Evolutionary conservation across 2,329 filamentous ascomycete species (phyloP).

Genomic region (Bipolaris zeicola): DNA sequence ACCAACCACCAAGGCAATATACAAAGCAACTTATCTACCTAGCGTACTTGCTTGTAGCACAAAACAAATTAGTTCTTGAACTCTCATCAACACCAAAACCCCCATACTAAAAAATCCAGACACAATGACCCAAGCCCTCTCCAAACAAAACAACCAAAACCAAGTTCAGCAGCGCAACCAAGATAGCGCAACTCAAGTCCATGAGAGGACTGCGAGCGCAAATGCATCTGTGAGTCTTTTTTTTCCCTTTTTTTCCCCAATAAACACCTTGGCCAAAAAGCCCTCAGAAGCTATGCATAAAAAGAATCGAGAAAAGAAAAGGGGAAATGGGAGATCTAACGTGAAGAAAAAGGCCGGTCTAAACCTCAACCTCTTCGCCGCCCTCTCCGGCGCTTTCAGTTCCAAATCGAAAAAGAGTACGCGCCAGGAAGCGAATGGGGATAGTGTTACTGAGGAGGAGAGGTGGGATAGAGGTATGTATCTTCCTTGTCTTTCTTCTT

Average conservation of each 20-base stretch:
- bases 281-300: too few species aligned
- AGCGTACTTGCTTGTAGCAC: too few species aligned
- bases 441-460: conserved; percentile 28
- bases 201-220: conserved; percentile 40
- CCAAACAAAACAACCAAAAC: conserved; percentile 22
- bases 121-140: conserved; percentile 31
- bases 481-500: too few species aligned
- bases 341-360: conserved; percentile 27
- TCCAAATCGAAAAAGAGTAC: conserved; percentile 42
- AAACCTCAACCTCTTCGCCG: conserved; percentile 46
- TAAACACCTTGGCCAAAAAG: too few species aligned
- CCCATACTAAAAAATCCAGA: neutral
- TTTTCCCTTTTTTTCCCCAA: too few species aligned
- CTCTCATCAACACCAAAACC: too few species aligned
- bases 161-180: conserved; percentile 28
- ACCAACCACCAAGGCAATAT: neutral
- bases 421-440: conserved; percentile 35
- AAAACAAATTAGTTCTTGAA: too few species aligned
- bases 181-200: conserved; percentile 28
- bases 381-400: conserved; percentile 40
- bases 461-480: conserved; percentile 31
- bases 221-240: conserved; percentile 35
- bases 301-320: too few species aligned
- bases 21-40: neutral
- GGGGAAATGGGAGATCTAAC: neutral